These are phyloP conservation scores for Suhomyces panamericanus DNA, from an alignment of 1,139 yeast species.

Conservation along the genomic window DNA sequence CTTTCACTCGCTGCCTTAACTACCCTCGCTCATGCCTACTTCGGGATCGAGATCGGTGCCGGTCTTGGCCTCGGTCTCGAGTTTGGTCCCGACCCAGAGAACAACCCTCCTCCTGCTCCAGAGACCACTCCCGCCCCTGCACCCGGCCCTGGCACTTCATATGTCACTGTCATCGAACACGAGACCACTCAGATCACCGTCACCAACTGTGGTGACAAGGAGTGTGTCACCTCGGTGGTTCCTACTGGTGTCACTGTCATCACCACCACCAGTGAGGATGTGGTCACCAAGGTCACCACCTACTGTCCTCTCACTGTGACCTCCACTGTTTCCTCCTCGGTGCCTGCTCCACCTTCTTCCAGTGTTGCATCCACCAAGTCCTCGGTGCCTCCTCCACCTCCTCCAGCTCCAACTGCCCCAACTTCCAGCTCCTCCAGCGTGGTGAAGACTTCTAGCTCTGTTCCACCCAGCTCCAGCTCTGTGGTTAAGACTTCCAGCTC, in stretches of 20 bases:
- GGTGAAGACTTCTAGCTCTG: too few relatives aligned
- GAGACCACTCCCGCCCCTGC: constrained; percentile 2
- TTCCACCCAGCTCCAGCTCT: too few relatives aligned
- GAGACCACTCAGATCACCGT: constrained; percentile 23
- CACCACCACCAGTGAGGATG: constrained; percentile 13
- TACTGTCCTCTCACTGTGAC: constrained; percentile 16
- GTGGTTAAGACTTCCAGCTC: too few relatives aligned
- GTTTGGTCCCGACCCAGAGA: constrained; percentile 2
- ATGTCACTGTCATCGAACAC: constrained; percentile 8
- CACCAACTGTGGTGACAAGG: constrained; percentile 21
- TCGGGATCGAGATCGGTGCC: constrained; percentile 6
- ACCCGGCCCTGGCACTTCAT: constrained; percentile 1
- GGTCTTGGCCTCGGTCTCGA: constrained; percentile 4
- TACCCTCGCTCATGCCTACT: constrained; percentile 9
- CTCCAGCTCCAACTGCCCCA: constrained; percentile 29
- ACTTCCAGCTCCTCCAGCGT: not conserved
- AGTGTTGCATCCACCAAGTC: constrained; percentile 7
- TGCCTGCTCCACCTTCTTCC: not conserved
- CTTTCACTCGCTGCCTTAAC: constrained; percentile 12
- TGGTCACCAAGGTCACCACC: constrained; percentile 15
- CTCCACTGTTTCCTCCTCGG: constrained; percentile 1
- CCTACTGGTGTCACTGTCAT: constrained; percentile 14
- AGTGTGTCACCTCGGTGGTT: constrained; percentile 19
- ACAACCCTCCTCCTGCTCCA: not conserved
- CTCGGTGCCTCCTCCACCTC: constrained; percentile 20